Conservation (phyloP, 2,329 filamentous ascomycete genomes). For the Clonostachys solani region DNA sequence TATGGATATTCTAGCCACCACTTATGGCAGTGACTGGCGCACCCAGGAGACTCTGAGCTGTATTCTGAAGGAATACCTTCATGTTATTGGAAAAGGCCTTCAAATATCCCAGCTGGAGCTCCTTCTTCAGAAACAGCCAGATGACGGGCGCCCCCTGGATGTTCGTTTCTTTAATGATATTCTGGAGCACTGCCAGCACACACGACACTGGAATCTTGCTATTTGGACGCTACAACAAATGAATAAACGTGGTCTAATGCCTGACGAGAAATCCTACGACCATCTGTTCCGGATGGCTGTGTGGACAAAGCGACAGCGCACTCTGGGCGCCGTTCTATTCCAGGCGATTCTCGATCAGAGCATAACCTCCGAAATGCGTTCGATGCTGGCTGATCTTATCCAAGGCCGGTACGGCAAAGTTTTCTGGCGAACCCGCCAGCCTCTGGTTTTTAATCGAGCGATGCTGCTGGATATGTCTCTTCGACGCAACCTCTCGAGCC, state of each 20-base stretch:
- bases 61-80: slow-evolving; percentile 36
- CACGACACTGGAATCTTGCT: slow-evolving; percentile 21
- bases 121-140: neutral
- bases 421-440: slow-evolving; percentile 18
- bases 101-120: neutral
- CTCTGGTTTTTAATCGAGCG: slow-evolving; percentile 17
- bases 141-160: slow-evolving; percentile 16
- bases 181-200: slow-evolving; percentile 19
- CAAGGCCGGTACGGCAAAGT: slow-evolving; percentile 11
- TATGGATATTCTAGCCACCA: slow-evolving; percentile 28
- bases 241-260: slow-evolving; percentile 10
- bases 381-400: slow-evolving; percentile 15
- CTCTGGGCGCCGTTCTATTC: slow-evolving; percentile 23
- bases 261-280: slow-evolving; percentile 25
- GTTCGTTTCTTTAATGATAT: slow-evolving; percentile 30
- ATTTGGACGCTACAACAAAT: slow-evolving; percentile 20
- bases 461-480: slow-evolving; percentile 12
- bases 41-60: slow-evolving; percentile 25
- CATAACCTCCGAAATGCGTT: slow-evolving; percentile 15
- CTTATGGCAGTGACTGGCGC: slow-evolving; percentile 44
- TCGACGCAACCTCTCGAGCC: neutral
- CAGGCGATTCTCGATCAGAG: slow-evolving; percentile 22
- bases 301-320: slow-evolving; percentile 17
- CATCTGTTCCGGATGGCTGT: slow-evolving; percentile 31
- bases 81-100: slow-evolving; percentile 6